Conservation (phyloP, 305 asterid genomes). For the Solanum hybrid region DNA sequence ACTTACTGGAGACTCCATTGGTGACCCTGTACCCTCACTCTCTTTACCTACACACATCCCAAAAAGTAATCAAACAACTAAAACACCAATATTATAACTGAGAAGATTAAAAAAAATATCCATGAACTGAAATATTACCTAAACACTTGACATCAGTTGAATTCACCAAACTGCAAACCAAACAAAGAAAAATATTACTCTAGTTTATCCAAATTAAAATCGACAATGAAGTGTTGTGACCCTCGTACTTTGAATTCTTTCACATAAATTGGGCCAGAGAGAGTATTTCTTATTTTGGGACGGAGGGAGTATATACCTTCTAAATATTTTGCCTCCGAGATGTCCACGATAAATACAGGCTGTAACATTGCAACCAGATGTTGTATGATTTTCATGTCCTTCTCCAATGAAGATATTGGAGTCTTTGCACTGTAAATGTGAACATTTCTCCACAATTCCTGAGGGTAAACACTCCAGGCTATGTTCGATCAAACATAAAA, state of each 20-base stretch:
- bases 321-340: constrained; percentile 8
- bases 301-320: background rate
- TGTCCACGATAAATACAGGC: constrained; percentile 16
- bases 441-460: background rate
- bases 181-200: background rate
- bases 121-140: background rate
- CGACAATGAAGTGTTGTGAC: background rate
- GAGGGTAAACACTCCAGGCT: constrained; percentile 13
- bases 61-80: background rate
- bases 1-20: background rate
- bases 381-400: background rate
- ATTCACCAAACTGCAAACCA: background rate
- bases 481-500: background rate
- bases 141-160: background rate
- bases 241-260: background rate
- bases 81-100: background rate
- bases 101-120: background rate
- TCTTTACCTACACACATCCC: background rate
- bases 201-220: background rate
- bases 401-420: constrained; percentile 12
- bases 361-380: background rate
- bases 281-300: background rate
- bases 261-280: background rate
- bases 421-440: constrained; percentile 12
- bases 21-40: background rate